Evolutionary conservation across 2,329 filamentous ascomycete genomes (phyloP).

Genomic region (Ascochyta pisi): DNA sequence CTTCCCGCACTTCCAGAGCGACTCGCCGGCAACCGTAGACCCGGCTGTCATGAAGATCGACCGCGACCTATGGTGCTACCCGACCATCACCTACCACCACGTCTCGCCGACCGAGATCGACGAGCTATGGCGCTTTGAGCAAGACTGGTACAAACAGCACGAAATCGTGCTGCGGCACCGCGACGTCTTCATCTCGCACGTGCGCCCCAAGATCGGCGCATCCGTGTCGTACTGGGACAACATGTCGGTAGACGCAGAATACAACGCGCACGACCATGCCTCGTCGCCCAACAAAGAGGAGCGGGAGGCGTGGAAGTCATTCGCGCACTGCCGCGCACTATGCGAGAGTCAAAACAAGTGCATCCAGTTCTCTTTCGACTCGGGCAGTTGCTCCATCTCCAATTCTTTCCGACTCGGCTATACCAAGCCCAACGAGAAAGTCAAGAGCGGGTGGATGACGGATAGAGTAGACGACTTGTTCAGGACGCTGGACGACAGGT

Average conservation of each 20-base stretch:
- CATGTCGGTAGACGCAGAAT: constrained; percentile 45
- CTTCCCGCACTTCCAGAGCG: constrained; percentile 56
- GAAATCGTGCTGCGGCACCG: constrained; percentile 46
- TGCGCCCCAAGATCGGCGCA: constrained; percentile 38
- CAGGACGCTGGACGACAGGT: constrained; percentile 37
- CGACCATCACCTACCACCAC: constrained; percentile 52
- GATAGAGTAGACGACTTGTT: constrained; percentile 47
- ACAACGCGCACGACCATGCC: constrained; percentile 43
- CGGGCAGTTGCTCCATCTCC: constrained; percentile 41
- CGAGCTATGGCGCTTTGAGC: constrained; percentile 50
- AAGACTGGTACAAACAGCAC: constrained; percentile 48
- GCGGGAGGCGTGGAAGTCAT: constrained; percentile 46
- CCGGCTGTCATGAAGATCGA: constrained; percentile 46
- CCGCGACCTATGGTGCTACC: constrained; percentile 52
- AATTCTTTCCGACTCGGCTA: constrained; percentile 42
- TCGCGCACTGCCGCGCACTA: constrained; percentile 42
- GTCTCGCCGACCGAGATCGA: constrained; percentile 47
- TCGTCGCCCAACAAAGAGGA: constrained; percentile 30
- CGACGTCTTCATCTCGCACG: constrained; percentile 46
- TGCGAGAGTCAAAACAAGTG: constrained; percentile 45
- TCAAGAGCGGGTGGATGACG: constrained; percentile 46
- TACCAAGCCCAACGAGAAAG: constrained; percentile 35
- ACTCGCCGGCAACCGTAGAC: constrained; percentile 52
- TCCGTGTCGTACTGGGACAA: constrained; percentile 45
- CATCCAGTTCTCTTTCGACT: constrained; percentile 45